A percentile compares a stretch with the other conserved stretches of the same genome.
These are phyloP conservation scores for Zygoascus meyerae DNA, from an alignment of 1,139 yeast genomes.

Conservation along the genomic window DNA sequence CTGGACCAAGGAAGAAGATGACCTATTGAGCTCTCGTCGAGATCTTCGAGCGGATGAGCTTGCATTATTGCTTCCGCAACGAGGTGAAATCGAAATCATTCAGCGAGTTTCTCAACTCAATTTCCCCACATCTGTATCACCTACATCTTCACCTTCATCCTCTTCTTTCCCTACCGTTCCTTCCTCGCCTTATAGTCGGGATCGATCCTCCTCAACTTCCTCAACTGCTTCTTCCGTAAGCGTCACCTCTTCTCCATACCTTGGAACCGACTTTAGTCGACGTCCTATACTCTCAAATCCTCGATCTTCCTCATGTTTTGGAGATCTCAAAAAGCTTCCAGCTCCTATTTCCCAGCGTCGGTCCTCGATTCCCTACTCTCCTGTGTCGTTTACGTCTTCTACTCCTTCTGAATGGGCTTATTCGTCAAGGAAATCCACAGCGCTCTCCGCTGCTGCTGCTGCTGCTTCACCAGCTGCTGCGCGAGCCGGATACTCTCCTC, in stretches of 20 bases:
- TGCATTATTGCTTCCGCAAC: slow-evolving; percentile 62
- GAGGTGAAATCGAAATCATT: slow-evolving; percentile 71
- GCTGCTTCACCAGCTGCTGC: too few relatives aligned
- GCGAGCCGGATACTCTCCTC: not conserved
- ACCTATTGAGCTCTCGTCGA: slow-evolving; percentile 53
- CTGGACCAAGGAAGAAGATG: slow-evolving; percentile 65
- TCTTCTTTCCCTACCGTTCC: not conserved
- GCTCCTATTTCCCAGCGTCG: slow-evolving; percentile 20
- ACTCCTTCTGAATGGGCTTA: slow-evolving; percentile 9
- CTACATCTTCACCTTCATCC: slow-evolving; percentile 7
- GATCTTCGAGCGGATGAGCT: slow-evolving; percentile 71
- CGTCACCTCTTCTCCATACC: slow-evolving; percentile 6
- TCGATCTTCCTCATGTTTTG: slow-evolving; percentile 18
- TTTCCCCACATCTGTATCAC: not conserved
- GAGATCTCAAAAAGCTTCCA: slow-evolving; percentile 22
- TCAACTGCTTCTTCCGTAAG: slow-evolving; percentile 2
- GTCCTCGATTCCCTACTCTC: slow-evolving; percentile 6
- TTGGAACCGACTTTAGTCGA: slow-evolving; percentile 5
- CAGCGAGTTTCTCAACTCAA: slow-evolving; percentile 50
- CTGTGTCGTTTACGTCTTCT: not conserved
- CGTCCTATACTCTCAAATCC: slow-evolving; percentile 11
- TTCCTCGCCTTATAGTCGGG: slow-evolving; percentile 3
- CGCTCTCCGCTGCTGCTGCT: too few relatives aligned
- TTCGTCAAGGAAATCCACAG: not conserved
- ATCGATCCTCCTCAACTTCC: slow-evolving; percentile 6